phyloP scores from a whole-genome alignment of 2,329 filamentous ascomycete species.

The Diplodia scrobiculata region DNA sequence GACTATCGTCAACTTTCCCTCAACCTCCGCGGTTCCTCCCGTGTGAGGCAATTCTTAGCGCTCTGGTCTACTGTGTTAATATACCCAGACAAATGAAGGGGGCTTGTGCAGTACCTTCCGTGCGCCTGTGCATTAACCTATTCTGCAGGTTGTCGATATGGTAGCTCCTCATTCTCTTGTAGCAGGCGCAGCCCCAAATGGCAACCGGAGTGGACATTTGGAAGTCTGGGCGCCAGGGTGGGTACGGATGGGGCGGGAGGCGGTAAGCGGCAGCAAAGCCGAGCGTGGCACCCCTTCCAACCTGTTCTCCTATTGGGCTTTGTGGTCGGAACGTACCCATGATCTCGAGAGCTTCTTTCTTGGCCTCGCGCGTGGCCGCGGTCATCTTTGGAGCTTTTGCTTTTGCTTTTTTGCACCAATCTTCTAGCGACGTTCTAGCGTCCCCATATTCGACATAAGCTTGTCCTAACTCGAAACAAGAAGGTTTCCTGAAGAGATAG shows the following conservation, averaged over 20 bases:
- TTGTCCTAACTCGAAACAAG: neutral
- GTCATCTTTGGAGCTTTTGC: neutral
- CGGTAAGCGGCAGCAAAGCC: conserved; percentile 27
- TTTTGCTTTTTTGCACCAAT: neutral
- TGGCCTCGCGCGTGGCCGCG: neutral
- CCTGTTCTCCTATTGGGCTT: neutral
- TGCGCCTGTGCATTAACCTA: neutral
- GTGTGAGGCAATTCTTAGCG: neutral
- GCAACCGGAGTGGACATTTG: neutral
- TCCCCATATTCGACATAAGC: neutral
- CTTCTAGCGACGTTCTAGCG: conserved; percentile 20
- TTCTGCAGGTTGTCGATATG: neutral
- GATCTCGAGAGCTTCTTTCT: neutral
- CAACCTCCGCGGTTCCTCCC: neutral
- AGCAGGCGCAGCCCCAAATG: neutral
- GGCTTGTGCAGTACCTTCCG: neutral
- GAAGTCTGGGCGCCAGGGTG: neutral
- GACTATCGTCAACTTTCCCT: neutral
- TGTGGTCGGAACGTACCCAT: neutral
- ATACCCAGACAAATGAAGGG: neutral
- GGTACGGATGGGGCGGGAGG: conserved; percentile 1
- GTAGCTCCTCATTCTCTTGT: neutral
- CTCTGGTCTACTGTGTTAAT: neutral
- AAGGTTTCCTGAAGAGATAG: neutral
- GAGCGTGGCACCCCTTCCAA: conserved; percentile 13